These are phyloP conservation scores for Gyrodon lividus DNA, from an alignment of 768 basidiomycete genomes.

Conservation along the genomic window DNA sequence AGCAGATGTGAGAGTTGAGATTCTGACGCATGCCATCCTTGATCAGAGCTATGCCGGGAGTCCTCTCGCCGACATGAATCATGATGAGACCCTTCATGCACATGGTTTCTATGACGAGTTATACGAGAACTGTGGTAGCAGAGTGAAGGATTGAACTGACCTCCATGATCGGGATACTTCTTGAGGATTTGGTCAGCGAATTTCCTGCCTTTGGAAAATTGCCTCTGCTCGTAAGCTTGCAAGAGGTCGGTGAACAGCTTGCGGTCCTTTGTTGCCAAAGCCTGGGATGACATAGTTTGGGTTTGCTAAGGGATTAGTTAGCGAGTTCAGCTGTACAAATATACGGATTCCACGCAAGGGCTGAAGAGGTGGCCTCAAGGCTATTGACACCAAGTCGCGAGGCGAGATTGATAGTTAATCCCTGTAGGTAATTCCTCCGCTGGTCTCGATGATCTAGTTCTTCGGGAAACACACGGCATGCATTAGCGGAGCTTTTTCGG, in stretches of 20 bases:
- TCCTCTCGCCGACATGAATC: conserved; percentile 75
- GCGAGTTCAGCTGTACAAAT: not conserved
- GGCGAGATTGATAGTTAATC: too few relatives aligned
- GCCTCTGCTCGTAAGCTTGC: conserved; percentile 83
- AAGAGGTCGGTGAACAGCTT: conserved; percentile 85
- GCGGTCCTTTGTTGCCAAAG: conserved; percentile 78
- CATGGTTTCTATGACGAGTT: conserved; percentile 67
- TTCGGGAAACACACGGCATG: too few relatives aligned
- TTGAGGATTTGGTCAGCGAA: conserved; percentile 92
- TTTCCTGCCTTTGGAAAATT: conserved; percentile 87
- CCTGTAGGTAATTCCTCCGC: too few relatives aligned
- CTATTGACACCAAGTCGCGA: too few relatives aligned
- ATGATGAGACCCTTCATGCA: conserved; percentile 94
- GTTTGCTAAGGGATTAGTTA: not conserved
- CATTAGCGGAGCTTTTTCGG: too few relatives aligned
- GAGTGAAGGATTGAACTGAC: conserved; percentile 43
- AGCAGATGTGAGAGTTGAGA: conserved; percentile 88
- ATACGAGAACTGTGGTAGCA: not conserved
- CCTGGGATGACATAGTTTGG: conserved; percentile 20
- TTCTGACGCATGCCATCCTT: conserved; percentile 82
- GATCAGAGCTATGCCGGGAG: conserved; percentile 79
- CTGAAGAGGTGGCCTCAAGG: too few relatives aligned
- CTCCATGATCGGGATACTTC: conserved; percentile 95
- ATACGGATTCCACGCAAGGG: not conserved
- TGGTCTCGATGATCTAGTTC: too few relatives aligned